Evolutionary conservation across 768 basidiomycete species (phyloP).

Genomic region (Suillus tomentosus): DNA sequence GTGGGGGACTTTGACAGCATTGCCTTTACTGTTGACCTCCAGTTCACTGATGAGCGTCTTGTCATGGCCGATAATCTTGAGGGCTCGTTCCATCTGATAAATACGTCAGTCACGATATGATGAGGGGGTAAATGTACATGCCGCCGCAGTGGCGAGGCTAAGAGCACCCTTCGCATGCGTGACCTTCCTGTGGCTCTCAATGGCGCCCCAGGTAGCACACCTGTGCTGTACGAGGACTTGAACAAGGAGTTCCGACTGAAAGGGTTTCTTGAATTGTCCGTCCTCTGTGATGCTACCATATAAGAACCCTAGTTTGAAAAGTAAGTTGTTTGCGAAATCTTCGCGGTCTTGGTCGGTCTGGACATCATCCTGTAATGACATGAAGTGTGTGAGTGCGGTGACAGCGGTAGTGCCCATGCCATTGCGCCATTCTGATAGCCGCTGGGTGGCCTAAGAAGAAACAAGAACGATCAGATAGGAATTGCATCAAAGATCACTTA

Average conservation of each 20-base stretch:
- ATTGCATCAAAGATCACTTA: neutral
- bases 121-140: conserved; percentile 6
- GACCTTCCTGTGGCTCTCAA: conserved; percentile 4
- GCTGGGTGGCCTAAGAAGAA: conserved; percentile 9
- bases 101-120: neutral
- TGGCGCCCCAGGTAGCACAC: neutral
- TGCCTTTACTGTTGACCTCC: neutral
- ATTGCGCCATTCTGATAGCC: conserved; percentile 14
- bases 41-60: neutral
- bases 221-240: conserved; percentile 12
- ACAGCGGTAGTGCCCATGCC: conserved; percentile 13
- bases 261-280: conserved; percentile 1
- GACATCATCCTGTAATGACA: neutral
- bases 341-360: neutral
- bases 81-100: conserved; percentile 14
- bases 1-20: neutral
- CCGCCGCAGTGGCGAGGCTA: conserved; percentile 8
- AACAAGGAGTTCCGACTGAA: conserved; percentile 7
- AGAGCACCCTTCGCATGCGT: conserved; percentile 6
- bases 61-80: conserved; percentile 4
- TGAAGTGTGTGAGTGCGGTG: conserved; percentile 9
- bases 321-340: neutral
- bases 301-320: conserved; percentile 1
- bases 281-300: neutral
- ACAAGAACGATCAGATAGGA: neutral